A percentile compares a stretch with the other conserved stretches of the same genome.
Conservation (phyloP, 331 rosid genomes). For the Prunus yedoensis region DNA sequence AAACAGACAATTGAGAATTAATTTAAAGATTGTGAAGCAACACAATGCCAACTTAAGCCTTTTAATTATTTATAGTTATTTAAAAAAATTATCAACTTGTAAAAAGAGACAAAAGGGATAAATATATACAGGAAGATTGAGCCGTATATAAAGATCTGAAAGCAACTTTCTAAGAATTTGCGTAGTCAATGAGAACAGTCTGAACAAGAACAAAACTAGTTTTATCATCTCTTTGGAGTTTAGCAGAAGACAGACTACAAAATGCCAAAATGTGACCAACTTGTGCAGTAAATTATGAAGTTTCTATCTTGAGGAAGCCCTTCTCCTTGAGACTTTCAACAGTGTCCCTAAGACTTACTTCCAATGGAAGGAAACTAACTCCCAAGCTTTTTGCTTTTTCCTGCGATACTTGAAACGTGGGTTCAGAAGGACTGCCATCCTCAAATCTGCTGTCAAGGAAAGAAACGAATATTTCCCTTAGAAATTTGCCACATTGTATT, state of each 20-base stretch:
- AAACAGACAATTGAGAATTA: no score
- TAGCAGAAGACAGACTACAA: not conserved
- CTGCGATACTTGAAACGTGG: slow-evolving; percentile 28
- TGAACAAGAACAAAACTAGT: no score
- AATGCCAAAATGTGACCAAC: not conserved
- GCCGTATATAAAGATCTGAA: not conserved
- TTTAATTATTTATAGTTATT: no score
- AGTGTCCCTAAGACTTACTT: slow-evolving; percentile 27
- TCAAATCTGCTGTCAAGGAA: slow-evolving; percentile 36
- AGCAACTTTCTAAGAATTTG: not conserved
- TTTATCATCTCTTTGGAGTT: not conserved
- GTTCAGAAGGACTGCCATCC: slow-evolving; percentile 6
- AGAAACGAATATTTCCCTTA: not conserved
- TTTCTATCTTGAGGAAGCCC: slow-evolving; percentile 16
- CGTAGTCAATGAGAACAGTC: not conserved
- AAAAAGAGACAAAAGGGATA: no score
- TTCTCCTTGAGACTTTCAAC: slow-evolving; percentile 41
- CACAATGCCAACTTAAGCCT: no score
- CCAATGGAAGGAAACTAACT: slow-evolving; percentile 33
- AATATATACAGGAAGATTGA: not conserved
- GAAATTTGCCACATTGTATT: not conserved
- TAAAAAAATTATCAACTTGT: no score
- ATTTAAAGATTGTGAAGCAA: no score
- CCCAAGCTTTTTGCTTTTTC: slow-evolving; percentile 41
- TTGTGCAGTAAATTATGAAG: not conserved